Evolutionary conservation across 495 filamentous ascomycete species (phyloP), one percentile per base, ranked within the genome.

Genomic region (Evernia prunastri): DNA sequence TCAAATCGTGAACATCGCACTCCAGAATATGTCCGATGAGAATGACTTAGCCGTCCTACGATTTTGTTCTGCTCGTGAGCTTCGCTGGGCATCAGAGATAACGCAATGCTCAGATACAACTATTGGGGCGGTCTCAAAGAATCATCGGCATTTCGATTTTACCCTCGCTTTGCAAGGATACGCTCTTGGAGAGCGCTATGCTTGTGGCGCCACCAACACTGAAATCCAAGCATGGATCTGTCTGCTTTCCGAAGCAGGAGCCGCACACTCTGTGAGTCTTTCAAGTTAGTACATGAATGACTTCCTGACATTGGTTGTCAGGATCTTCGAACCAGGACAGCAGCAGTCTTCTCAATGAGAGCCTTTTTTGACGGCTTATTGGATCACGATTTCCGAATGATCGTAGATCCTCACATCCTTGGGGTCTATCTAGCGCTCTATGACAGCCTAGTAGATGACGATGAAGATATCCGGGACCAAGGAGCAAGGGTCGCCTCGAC

Each of bases 381-480:
- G 45, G 59, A 61, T n/a, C 15, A 11, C 10, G 51, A 56, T 40
- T 59, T 17, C 13, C 12, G 58, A 27, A 6, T 39, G 20, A 1
- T 23, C 3, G 7, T 36, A 43, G 49, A 66, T 58, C 49, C 75
- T 65, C 60, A 70, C 66, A 60, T 81, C 68, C 49, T 83, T 60
- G 74, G 78, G 12, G 62, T 80, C 9, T 84, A 82, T 51, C 59
- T 86, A 31, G 67, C 79, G 10, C 65, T 87, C 7, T 87, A 86
- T 68, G 82, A 89, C 66, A 72, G 80, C 66, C 78, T 97, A 0
- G 87, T 89, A 65, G 94, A 97, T 72, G 94, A 98, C 68, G 94
- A 97, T 68, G 89, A 95, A 53, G 93, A 96, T 47, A 79, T 96
- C 45, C 82, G 93, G 6, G 82, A 87, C 17, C 71, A 83, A 0